Percentiles rank a stretch among this genome's conserved stretches.
These are phyloP conservation scores for Candida stauntonica DNA, from an alignment of 805 yeast genomes.

Conservation along the genomic window DNA sequence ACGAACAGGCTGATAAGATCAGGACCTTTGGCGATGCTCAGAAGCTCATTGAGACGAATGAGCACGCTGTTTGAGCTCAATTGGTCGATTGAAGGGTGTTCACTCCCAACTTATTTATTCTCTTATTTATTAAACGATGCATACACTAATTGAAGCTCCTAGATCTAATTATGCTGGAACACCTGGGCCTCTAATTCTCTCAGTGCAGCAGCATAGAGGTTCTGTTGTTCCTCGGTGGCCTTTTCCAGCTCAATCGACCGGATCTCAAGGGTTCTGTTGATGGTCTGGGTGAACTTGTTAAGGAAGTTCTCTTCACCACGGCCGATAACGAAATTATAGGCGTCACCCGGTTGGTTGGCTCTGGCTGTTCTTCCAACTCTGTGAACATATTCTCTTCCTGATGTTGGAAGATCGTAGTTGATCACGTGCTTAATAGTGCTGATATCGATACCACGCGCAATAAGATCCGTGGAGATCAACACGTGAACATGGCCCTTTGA, in stretches of 20 bases:
- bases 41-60: slow-evolving; percentile 51
- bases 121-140: slow-evolving; percentile 9
- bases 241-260: slow-evolving; percentile 28
- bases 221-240: slow-evolving; percentile 23
- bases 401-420: slow-evolving; percentile 86
- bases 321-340: slow-evolving; percentile 70
- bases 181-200: slow-evolving; percentile 41
- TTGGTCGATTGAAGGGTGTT: neutral
- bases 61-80: slow-evolving; percentile 19
- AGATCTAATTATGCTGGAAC: slow-evolving; percentile 5
- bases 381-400: slow-evolving; percentile 90
- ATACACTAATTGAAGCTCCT: too few relatives aligned
- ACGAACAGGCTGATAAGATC: slow-evolving; percentile 80
- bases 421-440: slow-evolving; percentile 65
- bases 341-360: slow-evolving; percentile 76
- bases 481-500: slow-evolving; percentile 47
- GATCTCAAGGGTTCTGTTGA: slow-evolving; percentile 45
- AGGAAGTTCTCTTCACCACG: slow-evolving; percentile 69
- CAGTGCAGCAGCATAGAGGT: slow-evolving; percentile 42
- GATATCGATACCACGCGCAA: slow-evolving; percentile 94
- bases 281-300: slow-evolving; percentile 47
- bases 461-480: slow-evolving; percentile 79
- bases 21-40: slow-evolving; percentile 84
- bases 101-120: slow-evolving; percentile 9
- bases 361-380: slow-evolving; percentile 97